Evolutionary conservation across 2,329 filamentous ascomycete genomes (phyloP), one percentile per base, ranked within the genome.

Genomic region (Helicocarpus griseus): DNA sequence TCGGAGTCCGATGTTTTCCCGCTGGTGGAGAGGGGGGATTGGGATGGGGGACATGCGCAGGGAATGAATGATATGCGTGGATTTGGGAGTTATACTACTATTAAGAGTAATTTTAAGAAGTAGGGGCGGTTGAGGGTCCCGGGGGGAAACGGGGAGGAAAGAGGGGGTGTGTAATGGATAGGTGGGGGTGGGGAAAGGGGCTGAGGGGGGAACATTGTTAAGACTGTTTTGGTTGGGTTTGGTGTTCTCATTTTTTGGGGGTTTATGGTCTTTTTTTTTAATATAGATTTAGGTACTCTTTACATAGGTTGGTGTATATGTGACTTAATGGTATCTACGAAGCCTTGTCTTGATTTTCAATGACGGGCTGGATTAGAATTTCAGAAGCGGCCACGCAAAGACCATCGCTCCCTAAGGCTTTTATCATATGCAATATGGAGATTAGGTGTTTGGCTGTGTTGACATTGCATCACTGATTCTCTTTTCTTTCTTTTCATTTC

Each of bases 1-100:
- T 22, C 14, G 13, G 43, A 46, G 28, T 46, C 28, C 1, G 43
- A 46, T 46, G 17, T 46, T 17, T 46, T 33, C 5, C 43, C 43
- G 3, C 19, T 46, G n/a, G 28, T 46, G n/a, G 43, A 46, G 17
- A 46, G 28, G 29, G 43, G 29, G 17, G 43, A 46, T 21, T 14
- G 31, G 31, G 9, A 11, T 35, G 31, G 9, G 31, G 31, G 9
- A n/a, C n/a, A n/a, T 35, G 31, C 9, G 4, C 7, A 46, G 7
- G n/a, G 28, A 17, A 2, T 9, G 8, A 19, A 35, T 35, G 39
- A n/a, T n/a, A n/a, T n/a, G 14, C 22, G 7, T 19, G 31, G 46
- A 17, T 48, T 48, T 26, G 46, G 33, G 26, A 41, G 54, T 58
- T 60, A 54, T 50, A 57, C 57, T 59, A 56, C 59, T 57, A 43